Conservation (phyloP, 805 yeast genomes). For the Pichia gijzeniarum region DNA sequence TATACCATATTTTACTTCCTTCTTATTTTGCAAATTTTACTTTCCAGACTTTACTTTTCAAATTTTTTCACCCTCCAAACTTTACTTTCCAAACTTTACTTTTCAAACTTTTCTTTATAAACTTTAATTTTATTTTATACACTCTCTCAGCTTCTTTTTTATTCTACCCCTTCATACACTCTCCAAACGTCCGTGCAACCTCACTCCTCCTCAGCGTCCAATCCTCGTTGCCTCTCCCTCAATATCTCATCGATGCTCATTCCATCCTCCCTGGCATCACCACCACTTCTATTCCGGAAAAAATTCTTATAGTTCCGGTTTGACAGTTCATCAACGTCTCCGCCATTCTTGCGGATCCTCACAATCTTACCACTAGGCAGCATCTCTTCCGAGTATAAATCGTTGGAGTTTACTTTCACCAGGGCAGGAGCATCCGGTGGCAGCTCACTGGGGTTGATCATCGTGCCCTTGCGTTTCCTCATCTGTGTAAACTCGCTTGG, state of each 20-base stretch:
- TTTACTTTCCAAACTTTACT: no score
- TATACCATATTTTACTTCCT: no score
- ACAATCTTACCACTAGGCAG: constrained; percentile 72
- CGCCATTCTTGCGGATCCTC: constrained; percentile 22
- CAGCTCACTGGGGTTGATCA: constrained; percentile 40
- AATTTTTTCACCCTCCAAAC: not conserved
- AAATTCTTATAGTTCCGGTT: constrained; percentile 21
- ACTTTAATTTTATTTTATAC: no score
- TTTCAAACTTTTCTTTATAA: no score
- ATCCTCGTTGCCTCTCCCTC: constrained; percentile 30
- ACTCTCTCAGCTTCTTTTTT: no score
- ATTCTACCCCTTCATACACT: no score
- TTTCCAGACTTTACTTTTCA: no score
- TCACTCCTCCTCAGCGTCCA: constrained; percentile 16
- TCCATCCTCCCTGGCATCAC: constrained; percentile 29
- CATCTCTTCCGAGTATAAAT: constrained; percentile 44
- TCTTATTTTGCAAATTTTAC: no score
- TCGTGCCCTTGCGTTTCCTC: constrained; percentile 45
- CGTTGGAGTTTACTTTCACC: constrained; percentile 29
- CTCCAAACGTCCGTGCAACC: not conserved
- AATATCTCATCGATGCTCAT: constrained; percentile 46
- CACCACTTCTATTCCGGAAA: constrained; percentile 21
- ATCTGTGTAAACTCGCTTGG: constrained; percentile 30
- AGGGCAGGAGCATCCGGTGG: constrained; percentile 42
- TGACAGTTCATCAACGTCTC: constrained; percentile 18